Evolutionary conservation across 2,329 filamentous ascomycete genomes (phyloP).

Genomic region (Talaromyces funiculosus): DNA sequence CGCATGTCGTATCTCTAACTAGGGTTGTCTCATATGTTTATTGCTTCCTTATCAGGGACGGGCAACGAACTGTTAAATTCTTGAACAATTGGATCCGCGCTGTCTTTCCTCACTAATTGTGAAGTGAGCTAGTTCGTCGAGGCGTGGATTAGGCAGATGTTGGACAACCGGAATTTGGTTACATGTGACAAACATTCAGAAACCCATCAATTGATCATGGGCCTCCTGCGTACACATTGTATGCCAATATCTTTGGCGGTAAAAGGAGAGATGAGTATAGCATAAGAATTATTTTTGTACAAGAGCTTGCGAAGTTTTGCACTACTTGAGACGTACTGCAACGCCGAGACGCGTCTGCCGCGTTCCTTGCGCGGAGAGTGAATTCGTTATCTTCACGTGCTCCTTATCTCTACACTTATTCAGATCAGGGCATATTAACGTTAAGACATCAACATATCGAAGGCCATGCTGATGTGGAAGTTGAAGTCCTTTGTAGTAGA

Average conservation of each 20-base stretch:
- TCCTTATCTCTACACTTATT: background rate
- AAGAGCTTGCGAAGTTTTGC: background rate
- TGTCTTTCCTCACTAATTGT: background rate
- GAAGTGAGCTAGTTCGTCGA: background rate
- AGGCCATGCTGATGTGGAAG: too few relatives aligned
- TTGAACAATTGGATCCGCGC: too few relatives aligned
- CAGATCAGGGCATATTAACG: too few relatives aligned
- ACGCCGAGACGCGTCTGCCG: background rate
- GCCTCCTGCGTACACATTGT: background rate
- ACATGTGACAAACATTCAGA: background rate
- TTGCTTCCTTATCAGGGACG: background rate
- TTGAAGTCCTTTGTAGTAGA: too few relatives aligned
- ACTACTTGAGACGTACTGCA: background rate
- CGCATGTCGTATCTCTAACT: background rate
- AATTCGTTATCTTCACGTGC: background rate
- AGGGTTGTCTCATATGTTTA: background rate
- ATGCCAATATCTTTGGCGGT: background rate
- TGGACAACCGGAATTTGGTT: background rate
- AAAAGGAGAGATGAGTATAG: background rate
- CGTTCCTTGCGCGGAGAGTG: background rate
- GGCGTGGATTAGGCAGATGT: background rate
- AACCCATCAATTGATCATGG: background rate
- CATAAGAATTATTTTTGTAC: background rate
- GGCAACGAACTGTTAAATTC: background rate
- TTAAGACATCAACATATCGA: background rate